Base-by-base conservation (phyloP, 2,329 filamentous ascomycete species). In the Penicillium brevicompactum region DNA sequence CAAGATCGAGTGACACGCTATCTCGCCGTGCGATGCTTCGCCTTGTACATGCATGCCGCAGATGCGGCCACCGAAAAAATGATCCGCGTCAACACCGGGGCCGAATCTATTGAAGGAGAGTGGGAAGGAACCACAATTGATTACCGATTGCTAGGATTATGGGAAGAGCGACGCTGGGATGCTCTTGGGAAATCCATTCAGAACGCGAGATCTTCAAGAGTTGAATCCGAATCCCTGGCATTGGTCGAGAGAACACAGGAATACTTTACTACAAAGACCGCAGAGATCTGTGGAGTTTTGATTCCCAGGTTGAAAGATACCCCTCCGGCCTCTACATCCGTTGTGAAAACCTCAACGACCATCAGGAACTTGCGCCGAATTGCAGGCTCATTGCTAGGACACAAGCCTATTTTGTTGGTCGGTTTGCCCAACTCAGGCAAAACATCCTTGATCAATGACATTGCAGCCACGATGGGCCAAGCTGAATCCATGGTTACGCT, bases 361-460 rank as follows among this genome's bases (percentile, higher is more conserved):
- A 75, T 82, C 31, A 71, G 72, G 9, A 99, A 97, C 62, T 78
- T 96, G 37, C 83, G 85, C 65, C 79, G 73, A 10, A 82, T 97
- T 53, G 89, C 90, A 2, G 74, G 76, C 27, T 82, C 87, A 45
- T 78, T 99, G 30, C 86, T 89, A 43, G 80, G 80, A 4, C 71
- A 84, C 1, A 85, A 86, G 0, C 91, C 95, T 0, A 81, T 97
- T 34, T 79, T 99, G 18, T 80, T 99, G 4, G 85, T 91, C 59
- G 94, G 94, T 1, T 79, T 90, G 13, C 85, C 93, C 7, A 93
- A 95, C 18, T 89, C 89, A 31, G 94, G 94, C 48, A 99, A 99
- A 78, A 97, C 94, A 0, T 87, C 90, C 0, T 75, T 96, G 18
- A 85, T 95, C 13, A 89, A 91, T 61, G 88, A 97, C 70, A 83